Evolutionary conservation across 192 early-diverging fungal genomes (phyloP).

Genomic region (Coemansia sp.): DNA sequence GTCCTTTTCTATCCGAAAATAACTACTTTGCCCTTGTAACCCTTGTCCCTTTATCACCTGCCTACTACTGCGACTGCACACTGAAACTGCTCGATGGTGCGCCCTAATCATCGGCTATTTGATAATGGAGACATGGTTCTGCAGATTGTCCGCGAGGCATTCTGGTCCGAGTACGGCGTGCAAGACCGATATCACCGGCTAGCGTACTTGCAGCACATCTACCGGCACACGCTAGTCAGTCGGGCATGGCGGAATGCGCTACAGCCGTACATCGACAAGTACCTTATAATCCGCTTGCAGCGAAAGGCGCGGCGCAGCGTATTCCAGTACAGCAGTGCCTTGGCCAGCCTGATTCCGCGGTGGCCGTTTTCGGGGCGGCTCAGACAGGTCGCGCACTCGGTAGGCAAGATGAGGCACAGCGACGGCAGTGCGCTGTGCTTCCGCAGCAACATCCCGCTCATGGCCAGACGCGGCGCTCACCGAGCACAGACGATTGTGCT

Average conservation of each 20-base stretch:
- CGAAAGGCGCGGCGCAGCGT: slow-evolving; percentile 8
- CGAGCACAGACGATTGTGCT: slow-evolving; percentile 29
- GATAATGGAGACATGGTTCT: slow-evolving; percentile 20
- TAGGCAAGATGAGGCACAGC: slow-evolving; percentile 12
- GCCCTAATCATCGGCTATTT: slow-evolving; percentile 1
- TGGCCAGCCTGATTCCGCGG: slow-evolving; percentile 6
- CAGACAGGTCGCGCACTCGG: not conserved
- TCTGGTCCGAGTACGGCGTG: slow-evolving; percentile 22
- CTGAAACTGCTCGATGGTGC: not conserved
- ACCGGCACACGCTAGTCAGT: slow-evolving; percentile 14
- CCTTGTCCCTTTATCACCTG: not conserved
- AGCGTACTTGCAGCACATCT: slow-evolving; percentile 22
- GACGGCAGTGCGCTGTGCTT: slow-evolving; percentile 15
- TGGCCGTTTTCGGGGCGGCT: not conserved
- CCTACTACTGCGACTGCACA: not conserved
- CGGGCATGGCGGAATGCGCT: slow-evolving; percentile 24
- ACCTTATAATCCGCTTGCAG: slow-evolving; percentile 20
- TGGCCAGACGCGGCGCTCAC: slow-evolving; percentile 6
- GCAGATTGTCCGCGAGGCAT: slow-evolving; percentile 23
- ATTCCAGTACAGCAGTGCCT: slow-evolving; percentile 5
- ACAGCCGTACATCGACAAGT: slow-evolving; percentile 17
- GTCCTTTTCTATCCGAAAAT: not conserved
- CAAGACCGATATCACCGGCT: slow-evolving; percentile 22
- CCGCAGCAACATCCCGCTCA: slow-evolving; percentile 26
- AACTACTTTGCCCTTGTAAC: not conserved